Percentiles rank a stretch among this genome's conserved stretches.
phyloP scores from a whole-genome alignment of 2,329 filamentous ascomycete genomes.

The Triangularia verruculosa region DNA sequence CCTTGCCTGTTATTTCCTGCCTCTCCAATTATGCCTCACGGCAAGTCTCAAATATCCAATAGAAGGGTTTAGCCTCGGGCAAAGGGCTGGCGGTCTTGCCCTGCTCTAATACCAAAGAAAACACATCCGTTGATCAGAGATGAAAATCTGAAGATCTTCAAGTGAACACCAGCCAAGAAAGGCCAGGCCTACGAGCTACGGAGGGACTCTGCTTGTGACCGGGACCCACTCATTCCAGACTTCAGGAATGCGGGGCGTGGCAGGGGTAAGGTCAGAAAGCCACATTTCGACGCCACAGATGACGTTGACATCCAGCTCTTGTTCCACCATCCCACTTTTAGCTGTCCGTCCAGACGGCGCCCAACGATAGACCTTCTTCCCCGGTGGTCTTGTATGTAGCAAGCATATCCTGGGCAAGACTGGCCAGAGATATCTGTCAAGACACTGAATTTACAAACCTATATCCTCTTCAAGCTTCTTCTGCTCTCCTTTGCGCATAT shows the following conservation, averaged over 20 bases:
- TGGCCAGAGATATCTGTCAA: background rate
- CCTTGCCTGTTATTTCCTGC: slow-evolving; percentile 7
- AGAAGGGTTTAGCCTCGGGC: background rate
- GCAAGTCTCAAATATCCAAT: background rate
- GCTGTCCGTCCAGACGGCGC: background rate
- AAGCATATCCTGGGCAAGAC: background rate
- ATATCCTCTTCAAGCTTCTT: background rate
- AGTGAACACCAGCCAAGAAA: no score
- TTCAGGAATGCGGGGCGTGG: background rate
- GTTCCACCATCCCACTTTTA: slow-evolving; percentile 1
- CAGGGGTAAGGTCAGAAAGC: slow-evolving; percentile 22
- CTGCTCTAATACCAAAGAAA: background rate
- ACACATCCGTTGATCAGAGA: background rate
- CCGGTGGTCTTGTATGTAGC: background rate
- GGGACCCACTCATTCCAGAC: background rate
- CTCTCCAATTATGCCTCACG: background rate
- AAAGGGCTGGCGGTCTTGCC: background rate
- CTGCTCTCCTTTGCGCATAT: background rate
- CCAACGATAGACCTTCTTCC: background rate
- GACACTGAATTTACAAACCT: background rate
- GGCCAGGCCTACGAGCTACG: background rate
- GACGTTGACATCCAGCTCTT: slow-evolving; percentile 37
- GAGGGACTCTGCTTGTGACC: background rate
- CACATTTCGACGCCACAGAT: slow-evolving; percentile 40
- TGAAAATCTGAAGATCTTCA: no score